These are phyloP conservation scores for Rhipidocladum racemiflorum DNA, from an alignment of 176 grass and related monocot species.

Conservation along the genomic window DNA sequence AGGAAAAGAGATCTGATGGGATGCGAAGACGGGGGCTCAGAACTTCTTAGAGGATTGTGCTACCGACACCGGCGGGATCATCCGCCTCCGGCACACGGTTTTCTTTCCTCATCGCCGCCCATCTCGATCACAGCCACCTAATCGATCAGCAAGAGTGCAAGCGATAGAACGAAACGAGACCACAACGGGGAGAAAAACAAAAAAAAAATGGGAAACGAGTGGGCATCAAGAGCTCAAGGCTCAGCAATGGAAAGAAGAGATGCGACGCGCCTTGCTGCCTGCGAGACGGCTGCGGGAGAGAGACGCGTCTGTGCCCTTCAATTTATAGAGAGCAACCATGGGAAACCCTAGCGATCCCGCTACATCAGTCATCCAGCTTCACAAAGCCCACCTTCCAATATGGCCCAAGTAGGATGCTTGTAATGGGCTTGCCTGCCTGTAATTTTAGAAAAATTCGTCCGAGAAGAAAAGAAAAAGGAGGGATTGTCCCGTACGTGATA, in stretches of 20 bases:
- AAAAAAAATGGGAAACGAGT: too few relatives aligned
- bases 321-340: neutral
- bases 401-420: neutral
- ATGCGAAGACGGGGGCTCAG: slow-evolving; percentile 34
- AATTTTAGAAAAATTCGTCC: too few relatives aligned
- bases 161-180: neutral
- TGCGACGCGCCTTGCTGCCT: too few relatives aligned
- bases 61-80: slow-evolving; percentile 53
- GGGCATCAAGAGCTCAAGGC: neutral
- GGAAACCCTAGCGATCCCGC: slow-evolving; percentile 23
- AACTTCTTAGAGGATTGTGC: slow-evolving; percentile 97
- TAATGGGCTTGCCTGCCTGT: neutral
- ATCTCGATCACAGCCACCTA: accelerated
- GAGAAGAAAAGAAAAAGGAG: too few relatives aligned
- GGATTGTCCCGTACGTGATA: too few relatives aligned
- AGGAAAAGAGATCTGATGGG: neutral
- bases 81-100: slow-evolving; percentile 46
- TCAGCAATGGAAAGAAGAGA: neutral
- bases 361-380: too few relatives aligned
- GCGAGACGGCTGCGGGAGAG: neutral
- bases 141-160: neutral
- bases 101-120: slow-evolving; percentile 54
- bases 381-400: neutral
- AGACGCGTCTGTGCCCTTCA: accelerated
- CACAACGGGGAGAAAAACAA: too few relatives aligned